Percentiles rank a stretch among this genome's conserved stretches.
Conservation (phyloP, 495 filamentous ascomycete genomes). For the Margaritispora aquatica region DNA sequence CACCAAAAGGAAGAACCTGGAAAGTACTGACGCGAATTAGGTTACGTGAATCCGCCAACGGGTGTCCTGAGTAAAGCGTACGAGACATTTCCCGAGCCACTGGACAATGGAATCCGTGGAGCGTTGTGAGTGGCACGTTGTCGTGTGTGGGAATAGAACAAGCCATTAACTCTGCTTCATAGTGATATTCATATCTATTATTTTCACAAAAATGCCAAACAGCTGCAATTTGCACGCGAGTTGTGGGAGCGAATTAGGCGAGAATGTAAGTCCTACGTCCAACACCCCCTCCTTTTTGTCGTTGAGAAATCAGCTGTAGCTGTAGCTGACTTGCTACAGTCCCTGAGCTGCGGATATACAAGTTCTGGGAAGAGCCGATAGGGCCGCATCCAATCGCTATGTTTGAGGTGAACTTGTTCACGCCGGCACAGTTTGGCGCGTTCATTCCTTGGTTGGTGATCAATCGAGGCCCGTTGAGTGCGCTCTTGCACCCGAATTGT, state of each 20-base stretch:
- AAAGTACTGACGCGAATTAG: conserved; percentile 18
- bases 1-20: not conserved
- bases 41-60: conserved; percentile 50
- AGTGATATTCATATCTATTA: conserved; percentile 82
- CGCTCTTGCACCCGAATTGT: conserved; percentile 78
- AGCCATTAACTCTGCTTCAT: not conserved
- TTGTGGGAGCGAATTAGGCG: conserved; percentile 73
- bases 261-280: conserved; percentile 52
- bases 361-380: conserved; percentile 66
- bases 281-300: not conserved
- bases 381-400: conserved; percentile 82
- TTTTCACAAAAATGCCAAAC: conserved; percentile 55
- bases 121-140: conserved; percentile 41
- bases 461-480: conserved; percentile 75
- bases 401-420: conserved; percentile 89
- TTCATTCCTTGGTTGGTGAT: conserved; percentile 67
- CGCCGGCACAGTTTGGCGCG: conserved; percentile 54
- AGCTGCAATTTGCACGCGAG: conserved; percentile 58
- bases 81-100: conserved; percentile 54
- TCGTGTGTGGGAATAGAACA: not conserved
- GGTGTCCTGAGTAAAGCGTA: conserved; percentile 57
- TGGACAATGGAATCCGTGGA: conserved; percentile 53
- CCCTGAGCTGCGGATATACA: conserved; percentile 80
- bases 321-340: conserved; percentile 42
- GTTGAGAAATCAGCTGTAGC: no score